Percentiles rank a stretch among this genome's conserved stretches.
phyloP scores from a whole-genome alignment of 2,329 filamentous ascomycete genomes.

The Aspergillus thermomutatus region DNA sequence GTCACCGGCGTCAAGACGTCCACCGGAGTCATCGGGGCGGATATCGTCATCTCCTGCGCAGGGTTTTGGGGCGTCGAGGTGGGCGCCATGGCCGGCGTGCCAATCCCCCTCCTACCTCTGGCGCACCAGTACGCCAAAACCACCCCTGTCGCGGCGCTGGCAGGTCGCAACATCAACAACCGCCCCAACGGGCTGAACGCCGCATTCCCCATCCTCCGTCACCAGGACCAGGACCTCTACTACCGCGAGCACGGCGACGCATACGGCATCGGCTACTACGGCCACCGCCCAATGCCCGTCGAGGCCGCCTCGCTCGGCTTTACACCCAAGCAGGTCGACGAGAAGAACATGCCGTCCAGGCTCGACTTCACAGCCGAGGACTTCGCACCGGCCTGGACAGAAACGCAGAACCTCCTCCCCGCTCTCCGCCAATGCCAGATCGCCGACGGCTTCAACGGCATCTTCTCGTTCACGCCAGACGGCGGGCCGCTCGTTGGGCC shows the following conservation, averaged over 20 bases:
- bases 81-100: constrained; percentile 58
- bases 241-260: constrained; percentile 63
- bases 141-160: constrained; percentile 47
- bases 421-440: constrained; percentile 50
- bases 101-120: constrained; percentile 58
- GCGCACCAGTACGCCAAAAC: constrained; percentile 65
- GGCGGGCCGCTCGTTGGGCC: constrained; percentile 59
- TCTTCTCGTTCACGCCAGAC: constrained; percentile 65
- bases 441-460: constrained; percentile 61
- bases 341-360: constrained; percentile 62
- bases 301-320: constrained; percentile 52
- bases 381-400: constrained; percentile 59
- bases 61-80: constrained; percentile 66
- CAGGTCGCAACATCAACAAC: constrained; percentile 37
- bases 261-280: constrained; percentile 63
- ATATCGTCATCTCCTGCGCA: constrained; percentile 61
- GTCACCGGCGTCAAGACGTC: constrained; percentile 57
- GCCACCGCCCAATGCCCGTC: constrained; percentile 60
- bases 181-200: constrained; percentile 48
- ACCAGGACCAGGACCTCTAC: constrained; percentile 63
- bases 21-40: constrained; percentile 51
- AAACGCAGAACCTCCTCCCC: constrained; percentile 55
- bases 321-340: constrained; percentile 53
- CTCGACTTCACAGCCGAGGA: constrained; percentile 59
- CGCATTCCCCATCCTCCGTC: constrained; percentile 55